Percentiles rank a stretch among this genome's conserved stretches.
phyloP scores from a whole-genome alignment of 495 filamentous ascomycete species.

The Aspergillus cavernicola region DNA sequence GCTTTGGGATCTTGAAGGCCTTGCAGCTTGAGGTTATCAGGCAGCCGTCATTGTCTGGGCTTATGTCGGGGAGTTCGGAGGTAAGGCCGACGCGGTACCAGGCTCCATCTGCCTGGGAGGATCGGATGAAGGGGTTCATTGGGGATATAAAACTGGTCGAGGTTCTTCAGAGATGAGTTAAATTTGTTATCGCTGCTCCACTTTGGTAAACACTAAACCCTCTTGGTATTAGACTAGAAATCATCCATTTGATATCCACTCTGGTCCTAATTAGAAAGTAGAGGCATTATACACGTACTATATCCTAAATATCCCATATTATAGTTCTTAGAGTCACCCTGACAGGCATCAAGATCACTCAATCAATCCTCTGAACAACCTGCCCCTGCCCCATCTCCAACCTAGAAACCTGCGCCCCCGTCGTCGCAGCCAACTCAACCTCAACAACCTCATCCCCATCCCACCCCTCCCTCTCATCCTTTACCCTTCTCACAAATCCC shows the following conservation, averaged over 20 bases:
- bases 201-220: too few species aligned
- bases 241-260: too few species aligned
- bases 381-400: neutral
- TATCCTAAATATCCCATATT: too few species aligned
- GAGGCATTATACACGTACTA: too few species aligned
- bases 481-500: conserved; percentile 35
- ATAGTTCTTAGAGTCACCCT: too few species aligned
- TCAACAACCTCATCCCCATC: conserved; percentile 22
- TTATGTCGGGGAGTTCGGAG: conserved; percentile 50
- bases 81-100: conserved; percentile 42
- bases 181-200: too few species aligned
- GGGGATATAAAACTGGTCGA: too few species aligned
- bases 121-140: conserved; percentile 17
- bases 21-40: conserved; percentile 47
- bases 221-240: too few species aligned
- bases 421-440: conserved; percentile 19
- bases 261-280: too few species aligned
- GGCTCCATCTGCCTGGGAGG: conserved; percentile 9
- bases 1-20: conserved; percentile 49
- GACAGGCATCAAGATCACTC: neutral
- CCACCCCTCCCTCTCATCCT: conserved; percentile 44
- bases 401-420: conserved; percentile 10
- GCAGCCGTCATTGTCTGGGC: conserved; percentile 29
- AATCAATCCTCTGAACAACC: conserved; percentile 3
- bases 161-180: too few species aligned